phyloP scores from a whole-genome alignment of 768 basidiomycete species.

The Suillus bovinus region DNA sequence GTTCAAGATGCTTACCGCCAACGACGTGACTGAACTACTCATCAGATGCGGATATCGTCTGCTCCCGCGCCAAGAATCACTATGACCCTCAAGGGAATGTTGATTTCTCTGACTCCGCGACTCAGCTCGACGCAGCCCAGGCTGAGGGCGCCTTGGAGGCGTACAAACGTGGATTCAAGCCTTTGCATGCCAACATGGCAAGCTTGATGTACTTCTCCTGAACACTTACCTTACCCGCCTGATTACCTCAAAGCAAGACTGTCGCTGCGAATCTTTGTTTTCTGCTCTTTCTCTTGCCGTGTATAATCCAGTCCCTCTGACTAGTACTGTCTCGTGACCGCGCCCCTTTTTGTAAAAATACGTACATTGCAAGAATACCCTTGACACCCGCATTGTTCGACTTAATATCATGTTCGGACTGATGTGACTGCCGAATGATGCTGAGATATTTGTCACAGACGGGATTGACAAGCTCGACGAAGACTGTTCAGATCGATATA shows the following conservation, averaged over 20 bases:
- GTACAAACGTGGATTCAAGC: conserved; percentile 56
- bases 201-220: conserved; percentile 61
- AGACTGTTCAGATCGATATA: not conserved
- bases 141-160: conserved; percentile 45
- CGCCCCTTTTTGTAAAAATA: not conserved
- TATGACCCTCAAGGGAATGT: conserved; percentile 63
- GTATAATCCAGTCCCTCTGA: not conserved
- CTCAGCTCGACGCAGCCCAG: conserved; percentile 42
- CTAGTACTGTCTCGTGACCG: not conserved
- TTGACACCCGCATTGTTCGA: not conserved
- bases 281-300: no score
- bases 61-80: conserved; percentile 78
- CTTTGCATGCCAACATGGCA: conserved; percentile 51
- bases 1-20: not conserved
- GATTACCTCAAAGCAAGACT: not conserved
- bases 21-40: conserved; percentile 5
- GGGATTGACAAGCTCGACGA: not conserved
- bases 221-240: conserved; percentile 7
- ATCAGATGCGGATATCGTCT: conserved; percentile 75
- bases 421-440: not conserved
- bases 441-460: not conserved
- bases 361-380: not conserved
- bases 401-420: not conserved
- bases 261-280: not conserved
- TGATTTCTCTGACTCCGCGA: conserved; percentile 62